Evolutionary conservation across 331 rosid genomes (phyloP), one percentile per base, ranked within the genome.

Genomic region (Acacia pycnantha): DNA sequence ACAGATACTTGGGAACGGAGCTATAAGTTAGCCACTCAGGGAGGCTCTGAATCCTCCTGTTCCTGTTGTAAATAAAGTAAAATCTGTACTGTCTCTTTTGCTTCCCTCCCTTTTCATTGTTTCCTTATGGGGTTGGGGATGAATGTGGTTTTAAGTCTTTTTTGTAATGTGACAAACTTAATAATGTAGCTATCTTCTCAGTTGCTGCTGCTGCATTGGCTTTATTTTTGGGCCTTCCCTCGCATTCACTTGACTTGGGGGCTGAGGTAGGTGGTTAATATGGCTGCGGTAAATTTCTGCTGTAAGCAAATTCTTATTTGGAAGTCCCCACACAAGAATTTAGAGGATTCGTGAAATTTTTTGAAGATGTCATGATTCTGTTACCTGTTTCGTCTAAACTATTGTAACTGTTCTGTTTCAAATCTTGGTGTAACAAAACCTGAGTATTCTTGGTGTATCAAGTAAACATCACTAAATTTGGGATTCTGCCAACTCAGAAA

Each of bases 1-100:
- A 77, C 73, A 19, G 94, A 95, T 78, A 84, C 85, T 43, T 95
- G 98, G 98, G 97, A 95, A 50, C 83, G 78, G 48, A 95, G 98
- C 85, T 85, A 87, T 58, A 87, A 82, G 85, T 74, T 74, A 62
- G 91, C 98, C 79, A 70, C 88, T 56, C 85, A 53, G 8, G 87
- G 84, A 41, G 79, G 64, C 76, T 73, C 78, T 48, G 91, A 89
- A 27, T 70, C 48, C 21, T 78, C 91, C 14, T 90, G 93, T 85
- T 80, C 93, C 74, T 93, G 97, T 87, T 89, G 92, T 86, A 84
- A 82, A 64, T 92, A 44, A 88, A 73, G 62, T 81, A 11, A 37
- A 26, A 18, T 67, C 19, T 68, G 29, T 59, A 41, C 70, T 79
- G 29, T 54, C 35, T 75, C 72, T 26, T 62, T 37, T 61, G 54